Evolutionary conservation across 2,329 filamentous ascomycete genomes (phyloP).

Genomic region (Sporothrix mexicana): DNA sequence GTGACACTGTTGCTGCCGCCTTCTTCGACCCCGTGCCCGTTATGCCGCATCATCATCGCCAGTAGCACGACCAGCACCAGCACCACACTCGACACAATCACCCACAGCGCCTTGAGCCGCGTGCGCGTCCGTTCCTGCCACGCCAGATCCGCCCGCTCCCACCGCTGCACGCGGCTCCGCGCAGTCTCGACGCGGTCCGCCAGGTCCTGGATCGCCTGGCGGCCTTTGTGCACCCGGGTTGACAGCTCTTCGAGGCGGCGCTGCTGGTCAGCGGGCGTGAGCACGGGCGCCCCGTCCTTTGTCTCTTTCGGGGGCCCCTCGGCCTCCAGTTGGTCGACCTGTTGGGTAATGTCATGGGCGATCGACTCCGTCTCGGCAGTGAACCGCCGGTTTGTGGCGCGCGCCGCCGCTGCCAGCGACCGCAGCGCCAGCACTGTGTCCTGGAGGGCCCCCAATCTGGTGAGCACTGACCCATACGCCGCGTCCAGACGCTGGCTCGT

Average conservation of each 20-base stretch:
- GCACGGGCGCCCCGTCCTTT: slow-evolving; percentile 53
- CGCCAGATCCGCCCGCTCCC: slow-evolving; percentile 69
- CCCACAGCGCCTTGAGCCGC: slow-evolving; percentile 68
- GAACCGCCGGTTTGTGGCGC: slow-evolving; percentile 64
- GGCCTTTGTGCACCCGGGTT: slow-evolving; percentile 63
- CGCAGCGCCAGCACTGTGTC: slow-evolving; percentile 68
- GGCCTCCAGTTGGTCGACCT: slow-evolving; percentile 50
- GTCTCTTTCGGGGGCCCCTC: neutral
- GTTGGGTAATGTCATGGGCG: slow-evolving; percentile 63
- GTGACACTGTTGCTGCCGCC: neutral
- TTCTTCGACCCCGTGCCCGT: slow-evolving; percentile 42
- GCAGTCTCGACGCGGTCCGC: slow-evolving; percentile 69
- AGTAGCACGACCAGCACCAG: slow-evolving; percentile 57
- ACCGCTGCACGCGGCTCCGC: slow-evolving; percentile 66
- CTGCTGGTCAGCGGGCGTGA: slow-evolving; percentile 69
- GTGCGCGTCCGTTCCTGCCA: slow-evolving; percentile 71
- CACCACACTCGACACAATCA: slow-evolving; percentile 57
- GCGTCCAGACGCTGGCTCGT: slow-evolving; percentile 72
- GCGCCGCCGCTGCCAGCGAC: slow-evolving; percentile 68
- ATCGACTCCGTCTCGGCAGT: slow-evolving; percentile 63
- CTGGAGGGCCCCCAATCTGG: slow-evolving; percentile 69
- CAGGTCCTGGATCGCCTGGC: slow-evolving; percentile 63
- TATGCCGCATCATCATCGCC: slow-evolving; percentile 40
- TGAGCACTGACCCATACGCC: slow-evolving; percentile 74
- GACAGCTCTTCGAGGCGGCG: slow-evolving; percentile 66